Evolutionary conservation across 208 protist genomes (phyloP).

Genomic region (Trypanosoma congolense): DNA sequence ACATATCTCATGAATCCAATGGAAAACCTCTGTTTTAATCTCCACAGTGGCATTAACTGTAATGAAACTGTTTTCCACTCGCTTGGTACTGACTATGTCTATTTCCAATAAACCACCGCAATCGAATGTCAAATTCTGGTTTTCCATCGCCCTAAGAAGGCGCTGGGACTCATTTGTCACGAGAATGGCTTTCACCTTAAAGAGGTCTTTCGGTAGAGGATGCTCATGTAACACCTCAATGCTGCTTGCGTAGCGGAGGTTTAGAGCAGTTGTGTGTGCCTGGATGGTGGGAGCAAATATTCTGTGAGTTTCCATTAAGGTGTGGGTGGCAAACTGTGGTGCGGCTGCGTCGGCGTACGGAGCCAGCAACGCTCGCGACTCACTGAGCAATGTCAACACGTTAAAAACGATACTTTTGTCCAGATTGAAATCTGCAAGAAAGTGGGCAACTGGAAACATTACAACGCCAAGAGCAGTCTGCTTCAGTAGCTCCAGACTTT

Average conservation of each 20-base stretch:
- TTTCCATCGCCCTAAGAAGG: conserved; percentile 12
- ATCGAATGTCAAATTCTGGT: conserved; percentile 21
- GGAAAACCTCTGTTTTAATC: conserved; percentile 41
- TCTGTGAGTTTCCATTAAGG: conserved; percentile 58
- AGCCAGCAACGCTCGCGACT: conserved; percentile 35
- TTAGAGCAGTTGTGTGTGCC: conserved; percentile 34
- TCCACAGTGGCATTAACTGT: conserved; percentile 40
- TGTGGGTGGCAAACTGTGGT: conserved; percentile 14
- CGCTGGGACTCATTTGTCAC: conserved; percentile 30
- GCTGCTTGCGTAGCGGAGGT: conserved; percentile 56
- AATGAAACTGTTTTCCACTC: conserved; percentile 20
- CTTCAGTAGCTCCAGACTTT: conserved; percentile 38
- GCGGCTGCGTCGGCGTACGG: conserved; percentile 1
- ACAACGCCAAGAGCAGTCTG: conserved; percentile 74
- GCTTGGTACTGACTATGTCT: conserved; percentile 18
- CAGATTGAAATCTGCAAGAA: conserved; percentile 60
- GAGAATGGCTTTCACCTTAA: conserved; percentile 20
- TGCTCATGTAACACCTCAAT: conserved; percentile 35
- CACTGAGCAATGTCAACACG: conserved; percentile 58
- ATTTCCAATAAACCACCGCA: conserved; percentile 33
- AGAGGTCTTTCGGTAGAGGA: conserved; percentile 16
- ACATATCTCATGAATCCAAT: conserved; percentile 74
- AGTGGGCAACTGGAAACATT: conserved; percentile 73
- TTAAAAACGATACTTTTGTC: conserved; percentile 45
- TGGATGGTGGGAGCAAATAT: conserved; percentile 36